These are phyloP conservation scores for Bondarzewia mesenterica DNA, from an alignment of 1,284 basidiomycete genomes.

Conservation along the genomic window DNA sequence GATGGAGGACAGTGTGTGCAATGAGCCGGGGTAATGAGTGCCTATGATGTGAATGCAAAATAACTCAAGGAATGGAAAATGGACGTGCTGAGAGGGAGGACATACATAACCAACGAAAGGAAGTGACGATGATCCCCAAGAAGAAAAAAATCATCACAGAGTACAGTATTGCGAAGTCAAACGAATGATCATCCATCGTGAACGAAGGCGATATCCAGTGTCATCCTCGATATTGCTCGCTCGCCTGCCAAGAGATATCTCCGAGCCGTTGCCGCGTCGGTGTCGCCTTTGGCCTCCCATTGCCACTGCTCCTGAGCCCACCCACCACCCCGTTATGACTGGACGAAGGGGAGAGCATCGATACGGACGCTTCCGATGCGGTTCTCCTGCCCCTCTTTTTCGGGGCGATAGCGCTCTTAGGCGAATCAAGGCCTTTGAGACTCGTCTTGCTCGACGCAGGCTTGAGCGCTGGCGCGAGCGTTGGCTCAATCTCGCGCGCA, in stretches of 20 bases:
- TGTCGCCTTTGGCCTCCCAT: conserved; percentile 16
- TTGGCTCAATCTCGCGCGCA: conserved; percentile 75
- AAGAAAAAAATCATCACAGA: conserved; percentile 1
- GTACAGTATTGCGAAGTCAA: too few relatives aligned
- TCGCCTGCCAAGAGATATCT: conserved; percentile 41
- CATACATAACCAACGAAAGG: background rate
- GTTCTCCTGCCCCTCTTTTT: conserved; percentile 54
- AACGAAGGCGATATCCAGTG: background rate
- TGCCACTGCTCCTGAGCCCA: conserved; percentile 9
- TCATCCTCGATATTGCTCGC: conserved; percentile 10
- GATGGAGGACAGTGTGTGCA: background rate
- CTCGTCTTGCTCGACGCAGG: conserved; percentile 32
- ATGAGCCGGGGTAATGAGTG: background rate
- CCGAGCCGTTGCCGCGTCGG: conserved; percentile 32
- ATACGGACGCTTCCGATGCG: conserved; percentile 56
- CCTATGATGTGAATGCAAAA: background rate
- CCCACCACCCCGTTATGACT: conserved; percentile 11
- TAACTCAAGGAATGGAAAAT: background rate
- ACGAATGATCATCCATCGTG: too few relatives aligned
- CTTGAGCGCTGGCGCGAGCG: conserved; percentile 58
- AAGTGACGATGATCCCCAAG: background rate
- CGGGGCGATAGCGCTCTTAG: conserved; percentile 45
- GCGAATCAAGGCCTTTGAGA: conserved; percentile 27
- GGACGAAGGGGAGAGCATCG: conserved; percentile 19
- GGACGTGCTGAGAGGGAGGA: background rate